Evolutionary conservation across 208 protist genomes (phyloP).

Genomic region (Strigomonas culicis): DNA sequence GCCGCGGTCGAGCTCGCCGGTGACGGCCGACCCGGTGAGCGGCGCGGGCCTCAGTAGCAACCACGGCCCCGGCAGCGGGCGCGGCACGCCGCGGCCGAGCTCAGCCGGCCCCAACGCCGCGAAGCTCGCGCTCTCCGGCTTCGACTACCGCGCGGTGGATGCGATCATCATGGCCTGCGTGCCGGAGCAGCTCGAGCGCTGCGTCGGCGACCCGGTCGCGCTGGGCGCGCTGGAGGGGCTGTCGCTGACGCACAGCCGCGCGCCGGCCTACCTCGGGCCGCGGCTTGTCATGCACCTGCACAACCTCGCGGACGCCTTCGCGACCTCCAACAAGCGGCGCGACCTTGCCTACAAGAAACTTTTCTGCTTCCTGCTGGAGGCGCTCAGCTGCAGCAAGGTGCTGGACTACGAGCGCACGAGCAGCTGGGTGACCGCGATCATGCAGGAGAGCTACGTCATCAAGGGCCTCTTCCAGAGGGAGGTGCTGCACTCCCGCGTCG

Average conservation of each 20-base stretch:
- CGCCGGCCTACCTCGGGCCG: constrained; percentile 38
- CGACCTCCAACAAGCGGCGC: constrained; percentile 42
- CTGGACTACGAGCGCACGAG: constrained; percentile 65
- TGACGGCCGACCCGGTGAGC: constrained; percentile 4
- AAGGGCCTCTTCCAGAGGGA: constrained; percentile 73
- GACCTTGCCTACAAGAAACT: constrained; percentile 67
- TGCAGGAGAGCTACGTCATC: constrained; percentile 73
- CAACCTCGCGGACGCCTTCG: constrained; percentile 68
- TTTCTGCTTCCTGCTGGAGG: constrained; percentile 66
- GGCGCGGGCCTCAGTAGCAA: constrained; percentile 14
- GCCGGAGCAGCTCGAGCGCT: constrained; percentile 45
- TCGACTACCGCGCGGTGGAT: constrained; percentile 60
- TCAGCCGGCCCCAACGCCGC: constrained; percentile 8
- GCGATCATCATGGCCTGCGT: constrained; percentile 52
- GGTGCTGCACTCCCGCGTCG: constrained; percentile 68
- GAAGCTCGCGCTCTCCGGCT: constrained; percentile 37
- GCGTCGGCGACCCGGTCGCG: constrained; percentile 52
- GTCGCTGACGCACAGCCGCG: constrained; percentile 44
- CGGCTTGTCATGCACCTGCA: constrained; percentile 62
- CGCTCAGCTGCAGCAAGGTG: constrained; percentile 57
- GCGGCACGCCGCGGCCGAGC: background rate
- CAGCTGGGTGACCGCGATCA: constrained; percentile 69
- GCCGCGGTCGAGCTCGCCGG: background rate
- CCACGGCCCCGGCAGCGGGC: background rate
- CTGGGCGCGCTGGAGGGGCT: constrained; percentile 66